Base-by-base conservation (phyloP, 2,329 filamentous ascomycete species). In the Parastagonospora avenae region DNA sequence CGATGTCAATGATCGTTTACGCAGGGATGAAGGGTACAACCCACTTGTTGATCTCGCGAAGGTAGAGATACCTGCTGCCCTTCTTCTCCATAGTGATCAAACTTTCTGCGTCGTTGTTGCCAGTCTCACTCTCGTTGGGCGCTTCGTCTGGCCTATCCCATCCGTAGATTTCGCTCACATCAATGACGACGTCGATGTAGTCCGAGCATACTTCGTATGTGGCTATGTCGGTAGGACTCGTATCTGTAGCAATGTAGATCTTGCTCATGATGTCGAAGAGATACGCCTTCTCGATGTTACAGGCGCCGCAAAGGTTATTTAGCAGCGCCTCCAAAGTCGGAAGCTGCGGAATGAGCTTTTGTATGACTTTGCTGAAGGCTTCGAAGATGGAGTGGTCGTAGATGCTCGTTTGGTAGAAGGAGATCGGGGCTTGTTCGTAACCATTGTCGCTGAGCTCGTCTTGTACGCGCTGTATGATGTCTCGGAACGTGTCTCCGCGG, bases 331-430 rank as follows among this genome's bases (percentile, higher is more conserved):
- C 94, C 48, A 99, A 85, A 24, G 92, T 95, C 5, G 92, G 91
- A 7, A 99, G 84, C 55, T 96, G 90, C 0, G 94, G 93, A 44
- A 99, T 93, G 28, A 99, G 84, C 74, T 97, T 97, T 75, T 99
- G 94, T 58, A 99, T 96, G 57, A 99, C 93, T 75, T 97, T 97
- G 78, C 89, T 93, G 73, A 99, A 97, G 42, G 94, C 94, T 76
- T 99, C 94, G 71, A 97, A 99, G 68, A 96, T 96, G 66, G 90
- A 95, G 76, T 97, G 93, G 74, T 99, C 94, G 80, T 97, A 99
- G 72, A 99, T 99, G 70, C 90, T 95, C 11, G 94, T 99, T 50
- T 96, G 86, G 73, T 99, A 93, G 76, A 96, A 99, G 52, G 89
- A 92, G 57, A 99, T 90, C 1, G 91, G 91, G 1, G 92, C 91